These are phyloP conservation scores for Coemansia sp. DNA, from an alignment of 192 early-diverging fungal species.

Conservation along the genomic window DNA sequence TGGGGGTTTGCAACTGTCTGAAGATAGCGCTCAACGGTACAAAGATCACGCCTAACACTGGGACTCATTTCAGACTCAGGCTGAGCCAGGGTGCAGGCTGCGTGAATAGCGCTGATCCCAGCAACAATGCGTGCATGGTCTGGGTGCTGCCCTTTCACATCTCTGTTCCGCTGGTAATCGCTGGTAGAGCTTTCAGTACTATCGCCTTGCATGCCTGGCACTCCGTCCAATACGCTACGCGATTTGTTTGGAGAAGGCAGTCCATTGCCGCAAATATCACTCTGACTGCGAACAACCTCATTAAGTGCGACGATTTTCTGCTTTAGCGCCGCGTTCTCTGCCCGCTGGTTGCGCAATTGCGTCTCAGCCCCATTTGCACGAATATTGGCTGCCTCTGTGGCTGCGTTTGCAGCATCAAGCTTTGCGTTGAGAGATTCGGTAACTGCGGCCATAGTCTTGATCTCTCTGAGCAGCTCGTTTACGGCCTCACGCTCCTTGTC, in stretches of 20 bases:
- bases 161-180: neutral
- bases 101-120: conserved; percentile 15
- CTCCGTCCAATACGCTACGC: neutral
- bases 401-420: neutral
- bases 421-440: conserved; percentile 8
- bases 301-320: conserved; percentile 14
- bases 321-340: conserved; percentile 9
- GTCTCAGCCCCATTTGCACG: conserved; percentile 10
- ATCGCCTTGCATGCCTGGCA: neutral
- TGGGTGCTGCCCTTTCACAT: neutral
- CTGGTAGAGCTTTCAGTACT: conserved; percentile 2
- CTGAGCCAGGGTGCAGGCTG: conserved; percentile 6
- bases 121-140: conserved; percentile 7
- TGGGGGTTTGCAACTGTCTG: neutral
- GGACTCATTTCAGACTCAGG: conserved; percentile 11
- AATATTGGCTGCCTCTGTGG: conserved; percentile 8
- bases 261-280: neutral
- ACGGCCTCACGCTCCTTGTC: conserved; percentile 17
- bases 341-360: neutral
- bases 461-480: conserved; percentile 19
- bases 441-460: conserved; percentile 8
- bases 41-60: neutral
- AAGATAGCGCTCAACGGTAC: conserved; percentile 4
- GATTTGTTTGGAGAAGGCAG: conserved; percentile 15
- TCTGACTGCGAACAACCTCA: conserved; percentile 5